These are phyloP conservation scores for Umbelopsis isabellina DNA, from an alignment of 192 early-diverging fungal species.

Conservation along the genomic window DNA sequence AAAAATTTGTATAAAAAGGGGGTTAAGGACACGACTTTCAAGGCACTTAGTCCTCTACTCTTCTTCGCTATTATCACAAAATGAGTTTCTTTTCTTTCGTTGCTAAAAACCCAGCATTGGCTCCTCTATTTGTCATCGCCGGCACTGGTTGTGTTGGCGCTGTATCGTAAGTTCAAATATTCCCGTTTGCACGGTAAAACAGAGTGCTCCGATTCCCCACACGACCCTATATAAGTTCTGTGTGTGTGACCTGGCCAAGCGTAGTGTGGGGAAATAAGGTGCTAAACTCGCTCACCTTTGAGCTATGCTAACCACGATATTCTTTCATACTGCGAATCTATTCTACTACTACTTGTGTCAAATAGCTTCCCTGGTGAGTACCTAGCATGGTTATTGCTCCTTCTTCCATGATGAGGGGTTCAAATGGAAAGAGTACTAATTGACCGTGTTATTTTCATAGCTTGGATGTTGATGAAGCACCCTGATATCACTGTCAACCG, in stretches of 20 bases:
- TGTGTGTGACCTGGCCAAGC: conserved; percentile 1
- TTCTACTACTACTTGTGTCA: too few species aligned
- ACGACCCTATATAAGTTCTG: background rate
- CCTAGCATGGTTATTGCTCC: background rate
- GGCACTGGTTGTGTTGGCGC: conserved; percentile 32
- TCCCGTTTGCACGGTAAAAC: background rate
- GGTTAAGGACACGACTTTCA: too few species aligned
- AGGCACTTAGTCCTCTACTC: conserved; percentile 11
- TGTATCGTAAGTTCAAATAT: conserved; percentile 23
- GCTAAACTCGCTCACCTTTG: background rate
- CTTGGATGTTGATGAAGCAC: conserved; percentile 21
- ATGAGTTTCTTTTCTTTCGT: conserved; percentile 33
- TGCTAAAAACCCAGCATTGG: conserved; percentile 32
- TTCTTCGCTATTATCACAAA: conserved; percentile 12
- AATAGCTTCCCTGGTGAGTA: conserved; percentile 17
- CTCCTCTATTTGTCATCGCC: conserved; percentile 35
- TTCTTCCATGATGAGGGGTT: background rate
- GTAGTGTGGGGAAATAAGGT: background rate
- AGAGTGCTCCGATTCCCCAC: background rate
- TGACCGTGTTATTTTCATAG: background rate
- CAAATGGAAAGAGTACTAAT: background rate
- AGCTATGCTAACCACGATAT: background rate
- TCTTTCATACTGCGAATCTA: too few species aligned
- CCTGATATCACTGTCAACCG: conserved; percentile 16
- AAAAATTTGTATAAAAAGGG: too few species aligned